A percentile compares a stretch with the other conserved stretches of the same genome.
Conservation (phyloP, 1,284 basidiomycete genomes). For the Singerocomus rubriflavus region DNA sequence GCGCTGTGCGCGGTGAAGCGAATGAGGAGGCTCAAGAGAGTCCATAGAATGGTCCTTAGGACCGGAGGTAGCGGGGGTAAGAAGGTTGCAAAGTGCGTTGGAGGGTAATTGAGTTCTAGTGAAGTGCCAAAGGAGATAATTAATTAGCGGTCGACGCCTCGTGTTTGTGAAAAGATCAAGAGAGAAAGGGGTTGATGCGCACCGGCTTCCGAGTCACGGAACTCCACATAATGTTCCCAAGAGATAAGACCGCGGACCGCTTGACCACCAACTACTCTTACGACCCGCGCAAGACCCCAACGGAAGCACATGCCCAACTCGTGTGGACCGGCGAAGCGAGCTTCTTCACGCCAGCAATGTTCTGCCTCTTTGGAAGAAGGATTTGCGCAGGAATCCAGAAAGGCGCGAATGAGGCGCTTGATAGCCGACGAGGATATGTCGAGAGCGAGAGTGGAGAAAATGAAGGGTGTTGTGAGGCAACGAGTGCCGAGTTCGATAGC, state of each 20-base stretch:
- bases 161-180: slow-evolving; percentile 22
- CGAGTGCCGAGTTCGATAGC: slow-evolving; percentile 69
- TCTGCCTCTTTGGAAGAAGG: slow-evolving; percentile 48
- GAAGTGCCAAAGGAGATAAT: slow-evolving; percentile 17
- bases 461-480: slow-evolving; percentile 82
- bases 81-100: slow-evolving; percentile 65
- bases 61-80: slow-evolving; percentile 51
- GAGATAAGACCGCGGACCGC: slow-evolving; percentile 71
- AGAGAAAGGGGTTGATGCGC: slow-evolving; percentile 32
- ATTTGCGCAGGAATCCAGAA: slow-evolving; percentile 57
- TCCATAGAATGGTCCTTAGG: slow-evolving; percentile 59
- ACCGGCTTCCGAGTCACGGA: slow-evolving; percentile 78
- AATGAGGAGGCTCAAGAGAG: slow-evolving; percentile 71
- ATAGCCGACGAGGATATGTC: slow-evolving; percentile 74
- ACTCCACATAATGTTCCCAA: slow-evolving; percentile 77
- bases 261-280: slow-evolving; percentile 60
- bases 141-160: slow-evolving; percentile 24
- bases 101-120: slow-evolving; percentile 58
- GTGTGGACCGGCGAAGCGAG: slow-evolving; percentile 76
- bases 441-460: slow-evolving; percentile 84
- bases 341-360: slow-evolving; percentile 70
- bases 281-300: slow-evolving; percentile 78
- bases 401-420: slow-evolving; percentile 71
- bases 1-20: slow-evolving; percentile 79
- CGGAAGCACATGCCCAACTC: slow-evolving; percentile 84